Conservation (phyloP, 345 rosid species). For the rapeseed (Brassica napus) region DNA sequence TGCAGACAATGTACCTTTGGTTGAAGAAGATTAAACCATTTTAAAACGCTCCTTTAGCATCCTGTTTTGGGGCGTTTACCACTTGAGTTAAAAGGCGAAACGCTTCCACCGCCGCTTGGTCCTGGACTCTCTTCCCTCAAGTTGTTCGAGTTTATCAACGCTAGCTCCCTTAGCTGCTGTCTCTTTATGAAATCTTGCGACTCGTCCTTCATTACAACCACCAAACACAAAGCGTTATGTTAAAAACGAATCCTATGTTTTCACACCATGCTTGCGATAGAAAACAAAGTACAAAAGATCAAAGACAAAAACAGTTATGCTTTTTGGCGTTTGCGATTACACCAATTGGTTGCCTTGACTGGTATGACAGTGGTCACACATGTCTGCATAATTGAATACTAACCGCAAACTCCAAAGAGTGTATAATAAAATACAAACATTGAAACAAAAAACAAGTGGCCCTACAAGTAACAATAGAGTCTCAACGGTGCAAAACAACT, state of each 20-base stretch:
- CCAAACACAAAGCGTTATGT: background rate
- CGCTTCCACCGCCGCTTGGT: slow-evolving; percentile 67
- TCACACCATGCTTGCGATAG: background rate
- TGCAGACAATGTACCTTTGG: slow-evolving; percentile 34
- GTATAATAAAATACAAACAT: slow-evolving; percentile 26
- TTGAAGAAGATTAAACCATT: slow-evolving; percentile 22
- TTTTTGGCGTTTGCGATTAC: slow-evolving; percentile 29
- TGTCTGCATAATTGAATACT: slow-evolving; percentile 34
- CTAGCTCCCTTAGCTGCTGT: slow-evolving; percentile 93
- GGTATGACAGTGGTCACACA: slow-evolving; percentile 31
- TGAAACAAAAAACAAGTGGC: slow-evolving; percentile 18
- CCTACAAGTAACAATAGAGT: slow-evolving; percentile 29
- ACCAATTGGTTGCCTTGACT: slow-evolving; percentile 24
- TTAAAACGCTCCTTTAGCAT: slow-evolving; percentile 47
- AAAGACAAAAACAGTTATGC: background rate
- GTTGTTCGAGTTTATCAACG: slow-evolving; percentile 86
- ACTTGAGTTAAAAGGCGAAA: slow-evolving; percentile 95
- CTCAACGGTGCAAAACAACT: slow-evolving; percentile 19
- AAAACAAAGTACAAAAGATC: slow-evolving; percentile 2
- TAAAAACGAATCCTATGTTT: background rate
- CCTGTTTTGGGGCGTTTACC: slow-evolving; percentile 98
- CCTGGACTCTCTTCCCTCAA: slow-evolving; percentile 98
- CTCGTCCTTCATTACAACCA: slow-evolving; percentile 64
- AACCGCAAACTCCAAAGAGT: slow-evolving; percentile 33
- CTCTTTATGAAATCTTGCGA: slow-evolving; percentile 94